These are phyloP conservation scores for Aspergillus hortae DNA, from an alignment of 2,329 filamentous ascomycete genomes.

Conservation along the genomic window DNA sequence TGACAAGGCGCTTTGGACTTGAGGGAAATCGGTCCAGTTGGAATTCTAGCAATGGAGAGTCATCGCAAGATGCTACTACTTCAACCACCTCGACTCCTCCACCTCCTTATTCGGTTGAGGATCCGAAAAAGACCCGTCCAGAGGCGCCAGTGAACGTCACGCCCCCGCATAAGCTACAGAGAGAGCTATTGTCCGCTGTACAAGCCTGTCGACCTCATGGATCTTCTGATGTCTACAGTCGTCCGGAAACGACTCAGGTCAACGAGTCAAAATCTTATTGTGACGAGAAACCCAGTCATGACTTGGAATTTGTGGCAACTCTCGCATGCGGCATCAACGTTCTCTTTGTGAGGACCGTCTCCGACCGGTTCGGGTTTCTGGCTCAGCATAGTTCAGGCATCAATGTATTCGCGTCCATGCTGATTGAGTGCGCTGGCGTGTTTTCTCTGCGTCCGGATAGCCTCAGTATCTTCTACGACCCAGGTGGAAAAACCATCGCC, in stretches of 20 bases:
- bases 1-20: conserved; percentile 66
- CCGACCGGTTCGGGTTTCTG: conserved; percentile 57
- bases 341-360: conserved; percentile 60
- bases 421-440: conserved; percentile 66
- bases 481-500: conserved; percentile 74
- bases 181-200: conserved; percentile 68
- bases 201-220: conserved; percentile 73
- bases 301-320: conserved; percentile 68
- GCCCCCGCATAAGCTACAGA: conserved; percentile 41
- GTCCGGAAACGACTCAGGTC: conserved; percentile 67
- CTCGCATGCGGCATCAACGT: conserved; percentile 70
- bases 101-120: conserved; percentile 39
- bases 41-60: conserved; percentile 17
- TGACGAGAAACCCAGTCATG: conserved; percentile 69
- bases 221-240: conserved; percentile 68
- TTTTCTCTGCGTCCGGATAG: conserved; percentile 68
- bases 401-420: conserved; percentile 64
- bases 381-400: conserved; percentile 58
- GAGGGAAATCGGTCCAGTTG: conserved; percentile 44
- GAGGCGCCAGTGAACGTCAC: conserved; percentile 29
- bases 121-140: conserved; percentile 30
- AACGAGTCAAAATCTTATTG: conserved; percentile 85
- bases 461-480: conserved; percentile 85
- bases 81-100: conserved; percentile 27
- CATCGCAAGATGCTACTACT: conserved; percentile 19